A percentile compares a stretch with the other conserved stretches of the same genome.
phyloP scores from a whole-genome alignment of 495 filamentous ascomycete genomes.

The Cenococcum geophilum region DNA sequence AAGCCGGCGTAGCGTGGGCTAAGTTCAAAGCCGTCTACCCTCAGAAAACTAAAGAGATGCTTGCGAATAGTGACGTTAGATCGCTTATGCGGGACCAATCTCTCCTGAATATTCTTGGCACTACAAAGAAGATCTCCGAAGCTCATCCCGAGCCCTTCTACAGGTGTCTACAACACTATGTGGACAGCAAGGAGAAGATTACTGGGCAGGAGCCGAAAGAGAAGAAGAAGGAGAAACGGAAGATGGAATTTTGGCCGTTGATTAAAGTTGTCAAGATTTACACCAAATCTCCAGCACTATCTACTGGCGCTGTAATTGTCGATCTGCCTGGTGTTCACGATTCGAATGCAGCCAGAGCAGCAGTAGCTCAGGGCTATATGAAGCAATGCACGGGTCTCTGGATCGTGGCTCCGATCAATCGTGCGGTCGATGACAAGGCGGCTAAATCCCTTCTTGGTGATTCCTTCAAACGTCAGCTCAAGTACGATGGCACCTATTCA shows the following conservation, averaged over 20 bases:
- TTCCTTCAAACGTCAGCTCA: slow-evolving; percentile 57
- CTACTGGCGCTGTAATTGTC: slow-evolving; percentile 58
- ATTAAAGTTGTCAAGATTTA: slow-evolving; percentile 60
- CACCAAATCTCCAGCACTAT: slow-evolving; percentile 49
- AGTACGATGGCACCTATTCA: slow-evolving; percentile 49
- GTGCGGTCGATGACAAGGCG: slow-evolving; percentile 61
- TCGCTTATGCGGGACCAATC: slow-evolving; percentile 40
- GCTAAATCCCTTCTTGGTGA: slow-evolving; percentile 56
- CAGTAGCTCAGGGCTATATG: slow-evolving; percentile 57
- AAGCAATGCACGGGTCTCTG: slow-evolving; percentile 48
- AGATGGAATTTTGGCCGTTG: slow-evolving; percentile 59
- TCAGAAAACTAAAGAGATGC: slow-evolving; percentile 45
- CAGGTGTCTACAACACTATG: slow-evolving; percentile 42
- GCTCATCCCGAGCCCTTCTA: slow-evolving; percentile 41
- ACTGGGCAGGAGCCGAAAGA: slow-evolving; percentile 36
- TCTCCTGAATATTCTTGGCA: slow-evolving; percentile 47
- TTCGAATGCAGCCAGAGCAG: slow-evolving; percentile 57
- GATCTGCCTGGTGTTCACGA: slow-evolving; percentile 63
- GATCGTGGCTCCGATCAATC: slow-evolving; percentile 60
- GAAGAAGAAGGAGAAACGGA: slow-evolving; percentile 31
- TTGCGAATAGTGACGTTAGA: slow-evolving; percentile 38
- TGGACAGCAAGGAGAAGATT: slow-evolving; percentile 50
- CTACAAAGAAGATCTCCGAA: slow-evolving; percentile 40
- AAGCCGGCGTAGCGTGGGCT: slow-evolving; percentile 54
- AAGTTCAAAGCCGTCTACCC: slow-evolving; percentile 65